Evolutionary conservation across 177 flowering plant species (phyloP).

Genomic region (Vitis hybrid): DNA sequence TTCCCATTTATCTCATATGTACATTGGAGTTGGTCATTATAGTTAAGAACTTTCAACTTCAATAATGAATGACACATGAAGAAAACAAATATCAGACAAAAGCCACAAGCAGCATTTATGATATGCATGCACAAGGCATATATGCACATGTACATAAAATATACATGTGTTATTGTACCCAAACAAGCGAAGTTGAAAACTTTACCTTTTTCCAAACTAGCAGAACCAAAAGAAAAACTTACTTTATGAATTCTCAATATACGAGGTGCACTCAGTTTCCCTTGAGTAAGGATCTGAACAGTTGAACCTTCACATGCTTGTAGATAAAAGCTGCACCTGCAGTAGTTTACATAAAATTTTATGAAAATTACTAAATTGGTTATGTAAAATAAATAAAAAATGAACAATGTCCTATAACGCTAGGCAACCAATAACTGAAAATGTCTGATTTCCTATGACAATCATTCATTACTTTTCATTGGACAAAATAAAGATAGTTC

Average conservation of each 20-base stretch:
- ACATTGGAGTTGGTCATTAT: too few relatives aligned
- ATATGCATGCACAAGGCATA: too few relatives aligned
- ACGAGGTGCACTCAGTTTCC: conserved; percentile 96
- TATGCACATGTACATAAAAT: too few relatives aligned
- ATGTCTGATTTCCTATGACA: neutral
- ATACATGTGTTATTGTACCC: neutral
- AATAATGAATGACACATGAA: too few relatives aligned
- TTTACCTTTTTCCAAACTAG: neutral
- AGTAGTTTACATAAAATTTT: conserved; percentile 3
- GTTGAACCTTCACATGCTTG: conserved; percentile 94
- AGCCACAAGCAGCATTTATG: too few relatives aligned
- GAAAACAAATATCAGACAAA: too few relatives aligned
- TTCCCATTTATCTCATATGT: too few relatives aligned
- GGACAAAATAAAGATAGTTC: neutral
- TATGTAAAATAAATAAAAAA: neutral
- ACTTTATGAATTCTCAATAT: conserved; percentile 94
- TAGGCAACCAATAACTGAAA: neutral
- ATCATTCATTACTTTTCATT: neutral
- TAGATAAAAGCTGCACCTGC: conserved; percentile 93
- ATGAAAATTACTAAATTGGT: neutral
- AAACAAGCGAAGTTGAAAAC: conserved; percentile 1
- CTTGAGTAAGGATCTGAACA: conserved; percentile 86
- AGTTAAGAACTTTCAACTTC: too few relatives aligned
- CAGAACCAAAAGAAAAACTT: conserved; percentile 15
- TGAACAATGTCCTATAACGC: neutral